phyloP scores from a whole-genome alignment of 2,329 filamentous ascomycete species.

The Calcarisporium arbuscula region DNA sequence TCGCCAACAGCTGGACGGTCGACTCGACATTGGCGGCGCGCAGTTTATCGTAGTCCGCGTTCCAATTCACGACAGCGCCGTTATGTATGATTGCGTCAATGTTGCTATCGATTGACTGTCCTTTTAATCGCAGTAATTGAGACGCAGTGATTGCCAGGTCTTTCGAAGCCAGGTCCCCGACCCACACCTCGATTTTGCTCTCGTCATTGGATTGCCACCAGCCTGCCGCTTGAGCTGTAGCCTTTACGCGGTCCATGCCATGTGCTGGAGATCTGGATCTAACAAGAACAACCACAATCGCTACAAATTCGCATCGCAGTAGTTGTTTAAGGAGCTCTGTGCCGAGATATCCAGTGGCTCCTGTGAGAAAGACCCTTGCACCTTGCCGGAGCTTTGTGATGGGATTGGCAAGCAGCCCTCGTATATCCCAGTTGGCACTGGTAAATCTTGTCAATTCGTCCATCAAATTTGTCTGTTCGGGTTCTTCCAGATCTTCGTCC shows the following conservation, averaged over 20 bases:
- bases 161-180: constrained; percentile 1
- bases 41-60: constrained; percentile 67
- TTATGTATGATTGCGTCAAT: constrained; percentile 71
- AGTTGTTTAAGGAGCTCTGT: constrained; percentile 6
- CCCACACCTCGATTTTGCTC: constrained; percentile 4
- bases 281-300: constrained; percentile 2
- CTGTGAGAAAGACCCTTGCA: constrained; percentile 6
- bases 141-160: constrained; percentile 1
- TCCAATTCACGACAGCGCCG: constrained; percentile 75
- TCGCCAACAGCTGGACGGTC: constrained; percentile 13
- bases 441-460: too few relatives aligned
- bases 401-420: constrained; percentile 2
- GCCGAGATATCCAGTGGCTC: constrained; percentile 7
- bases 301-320: constrained; percentile 1
- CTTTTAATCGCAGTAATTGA: constrained; percentile 2
- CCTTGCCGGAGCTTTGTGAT: constrained; percentile 1
- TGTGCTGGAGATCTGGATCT: constrained; percentile 3
- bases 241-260: constrained; percentile 2
- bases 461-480: too few relatives aligned
- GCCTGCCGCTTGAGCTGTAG: constrained; percentile 5
- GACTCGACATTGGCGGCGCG: constrained; percentile 62
- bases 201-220: constrained; percentile 5
- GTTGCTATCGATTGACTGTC: background rate
- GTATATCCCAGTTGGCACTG: too few relatives aligned
- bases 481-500: too few relatives aligned